Percentiles rank a stretch among this genome's conserved stretches.
Evolutionary conservation across 1,284 basidiomycete genomes (phyloP).

Genomic region (Entoloma clypeatum): DNA sequence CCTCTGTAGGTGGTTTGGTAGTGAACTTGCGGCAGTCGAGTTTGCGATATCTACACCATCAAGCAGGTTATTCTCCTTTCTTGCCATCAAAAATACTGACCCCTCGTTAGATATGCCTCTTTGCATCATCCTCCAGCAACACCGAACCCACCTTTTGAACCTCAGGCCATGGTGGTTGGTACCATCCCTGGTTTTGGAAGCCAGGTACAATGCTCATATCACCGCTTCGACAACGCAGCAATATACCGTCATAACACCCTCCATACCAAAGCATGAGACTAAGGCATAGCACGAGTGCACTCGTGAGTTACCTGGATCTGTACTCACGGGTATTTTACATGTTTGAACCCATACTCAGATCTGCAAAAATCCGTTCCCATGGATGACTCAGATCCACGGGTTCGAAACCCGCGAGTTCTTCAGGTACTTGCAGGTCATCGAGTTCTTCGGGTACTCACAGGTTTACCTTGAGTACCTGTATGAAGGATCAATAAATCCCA

Average conservation of each 20-base stretch:
- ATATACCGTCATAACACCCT: not conserved
- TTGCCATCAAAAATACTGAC: too few species aligned
- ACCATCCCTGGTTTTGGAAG: not conserved
- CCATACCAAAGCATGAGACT: not conserved
- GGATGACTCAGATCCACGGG: too few species aligned
- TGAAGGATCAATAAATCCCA: too few species aligned
- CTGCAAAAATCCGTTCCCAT: too few species aligned
- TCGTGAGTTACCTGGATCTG: too few species aligned
- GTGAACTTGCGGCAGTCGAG: not conserved
- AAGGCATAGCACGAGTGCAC: too few species aligned
- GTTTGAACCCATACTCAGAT: too few species aligned
- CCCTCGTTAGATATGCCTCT: not conserved
- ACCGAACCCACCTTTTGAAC: not conserved
- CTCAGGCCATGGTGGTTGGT: not conserved
- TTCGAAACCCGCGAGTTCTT: too few species aligned
- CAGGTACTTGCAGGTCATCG: too few species aligned
- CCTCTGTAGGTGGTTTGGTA: slow-evolving; percentile 20
- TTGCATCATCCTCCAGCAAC: not conserved
- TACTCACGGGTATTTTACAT: too few species aligned
- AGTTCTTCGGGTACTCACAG: too few species aligned
- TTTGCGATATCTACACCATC: slow-evolving; percentile 1
- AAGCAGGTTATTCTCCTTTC: slow-evolving; percentile 13
- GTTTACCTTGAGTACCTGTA: too few species aligned
- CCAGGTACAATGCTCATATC: not conserved
- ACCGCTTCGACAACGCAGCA: not conserved